Conservation (phyloP, 306 rosid species). For the Casuarina equisetifolia region DNA sequence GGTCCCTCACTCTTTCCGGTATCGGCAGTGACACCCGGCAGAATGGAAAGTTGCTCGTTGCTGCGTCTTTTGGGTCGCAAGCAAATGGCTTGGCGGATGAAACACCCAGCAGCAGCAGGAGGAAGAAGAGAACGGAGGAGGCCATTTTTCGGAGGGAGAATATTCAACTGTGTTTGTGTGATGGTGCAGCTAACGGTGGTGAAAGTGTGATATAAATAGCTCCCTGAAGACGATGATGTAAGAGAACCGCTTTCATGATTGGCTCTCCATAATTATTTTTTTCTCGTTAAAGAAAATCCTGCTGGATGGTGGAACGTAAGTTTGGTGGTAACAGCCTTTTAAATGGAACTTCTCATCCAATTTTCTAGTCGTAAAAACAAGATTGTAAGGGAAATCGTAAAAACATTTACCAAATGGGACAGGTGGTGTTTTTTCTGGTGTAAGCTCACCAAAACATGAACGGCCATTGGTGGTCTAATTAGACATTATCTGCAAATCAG, state of each 20-base stretch:
- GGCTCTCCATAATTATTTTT: constrained; percentile 6
- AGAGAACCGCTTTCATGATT: constrained; percentile 21
- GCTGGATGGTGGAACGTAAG: constrained; percentile 33
- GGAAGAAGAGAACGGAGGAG: background rate
- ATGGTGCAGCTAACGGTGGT: constrained; percentile 1
- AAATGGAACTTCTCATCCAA: constrained; percentile 25
- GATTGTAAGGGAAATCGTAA: background rate
- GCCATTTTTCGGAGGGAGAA: constrained; percentile 34
- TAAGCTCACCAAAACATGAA: background rate
- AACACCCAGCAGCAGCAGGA: constrained; percentile 11
- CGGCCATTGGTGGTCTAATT: constrained; percentile 14
- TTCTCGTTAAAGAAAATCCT: constrained; percentile 18
- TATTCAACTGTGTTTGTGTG: background rate
- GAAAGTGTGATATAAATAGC: constrained; percentile 21
- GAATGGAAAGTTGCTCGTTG: constrained; percentile 43
- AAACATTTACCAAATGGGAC: background rate
- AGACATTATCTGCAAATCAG: constrained; percentile 7
- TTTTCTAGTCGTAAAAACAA: background rate
- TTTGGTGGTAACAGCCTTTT: constrained; percentile 22
- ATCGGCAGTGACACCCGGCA: constrained; percentile 41
- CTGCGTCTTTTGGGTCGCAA: constrained; percentile 53
- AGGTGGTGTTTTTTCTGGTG: background rate
- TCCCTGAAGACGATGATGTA: background rate
- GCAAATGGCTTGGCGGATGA: constrained; percentile 48
- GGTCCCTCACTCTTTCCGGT: constrained; percentile 67